Percentiles rank a stretch among this genome's conserved stretches.
Evolutionary conservation across 176 grass and related monocot genomes (phyloP).

Genomic region (Urochloa ruziziensis): DNA sequence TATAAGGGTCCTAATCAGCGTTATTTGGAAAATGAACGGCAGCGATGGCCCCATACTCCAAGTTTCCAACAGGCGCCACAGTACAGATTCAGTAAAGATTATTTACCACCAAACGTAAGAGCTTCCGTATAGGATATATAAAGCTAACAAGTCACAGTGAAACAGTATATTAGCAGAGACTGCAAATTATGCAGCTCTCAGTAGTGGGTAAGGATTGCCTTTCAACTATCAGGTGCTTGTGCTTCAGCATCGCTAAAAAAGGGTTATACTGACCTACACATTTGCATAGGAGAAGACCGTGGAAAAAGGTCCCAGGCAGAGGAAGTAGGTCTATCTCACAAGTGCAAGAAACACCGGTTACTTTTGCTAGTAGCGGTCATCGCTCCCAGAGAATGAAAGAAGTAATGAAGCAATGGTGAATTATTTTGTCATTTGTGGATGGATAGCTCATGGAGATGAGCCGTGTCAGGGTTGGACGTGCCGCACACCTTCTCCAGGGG

Average conservation of each 20-base stretch:
- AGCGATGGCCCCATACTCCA: background rate
- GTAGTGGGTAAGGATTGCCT: slow-evolving; percentile 19
- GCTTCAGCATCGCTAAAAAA: slow-evolving; percentile 31
- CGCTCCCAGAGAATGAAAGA: slow-evolving; percentile 19
- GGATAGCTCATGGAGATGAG: slow-evolving; percentile 55
- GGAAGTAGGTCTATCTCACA: slow-evolving; percentile 31
- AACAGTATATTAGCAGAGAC: slow-evolving; percentile 29
- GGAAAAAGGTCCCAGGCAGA: slow-evolving; percentile 6
- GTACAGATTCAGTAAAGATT: background rate
- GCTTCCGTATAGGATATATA: background rate
- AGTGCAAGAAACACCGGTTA: slow-evolving; percentile 37
- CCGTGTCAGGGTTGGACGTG: slow-evolving; percentile 26
- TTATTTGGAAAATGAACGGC: background rate
- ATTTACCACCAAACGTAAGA: background rate
- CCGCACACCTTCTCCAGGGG: slow-evolving; percentile 62
- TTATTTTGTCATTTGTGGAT: slow-evolving; percentile 56
- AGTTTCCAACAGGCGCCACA: background rate
- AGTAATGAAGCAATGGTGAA: slow-evolving; percentile 30
- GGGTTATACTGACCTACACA: slow-evolving; percentile 30
- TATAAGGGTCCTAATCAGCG: background rate
- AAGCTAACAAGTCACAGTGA: background rate
- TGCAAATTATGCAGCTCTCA: slow-evolving; percentile 28
- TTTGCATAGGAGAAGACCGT: slow-evolving; percentile 40
- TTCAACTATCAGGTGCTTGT: slow-evolving; percentile 28
- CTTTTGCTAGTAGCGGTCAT: slow-evolving; percentile 18